Evolutionary conservation across 768 basidiomycete species (phyloP).

Genomic region (Suillus weaverae): DNA sequence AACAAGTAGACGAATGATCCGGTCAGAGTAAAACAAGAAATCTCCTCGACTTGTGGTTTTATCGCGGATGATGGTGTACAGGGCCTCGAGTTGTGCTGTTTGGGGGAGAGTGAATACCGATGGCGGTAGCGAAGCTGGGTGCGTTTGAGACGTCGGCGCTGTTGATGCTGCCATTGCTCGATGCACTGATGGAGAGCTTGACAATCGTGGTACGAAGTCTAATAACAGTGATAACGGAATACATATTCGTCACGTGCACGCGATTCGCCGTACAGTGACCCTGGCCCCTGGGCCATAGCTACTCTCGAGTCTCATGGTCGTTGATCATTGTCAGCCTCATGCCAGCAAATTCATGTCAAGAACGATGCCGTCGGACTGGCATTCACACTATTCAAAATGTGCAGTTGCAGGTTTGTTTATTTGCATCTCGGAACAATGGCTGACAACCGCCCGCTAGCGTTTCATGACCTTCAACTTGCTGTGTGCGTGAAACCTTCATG

Average conservation of each 20-base stretch:
- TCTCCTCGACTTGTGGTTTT: conserved; percentile 87
- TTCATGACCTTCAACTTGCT: neutral
- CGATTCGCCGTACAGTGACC: neutral
- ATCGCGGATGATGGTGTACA: conserved; percentile 94
- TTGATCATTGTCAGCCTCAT: too few relatives aligned
- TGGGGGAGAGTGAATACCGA: conserved; percentile 89
- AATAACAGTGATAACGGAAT: too few relatives aligned
- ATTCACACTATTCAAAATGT: neutral
- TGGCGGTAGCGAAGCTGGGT: conserved; percentile 53
- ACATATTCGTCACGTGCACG: neutral
- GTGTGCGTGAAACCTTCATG: neutral
- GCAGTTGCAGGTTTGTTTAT: neutral
- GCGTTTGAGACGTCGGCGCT: conserved; percentile 34
- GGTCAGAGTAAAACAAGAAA: conserved; percentile 94
- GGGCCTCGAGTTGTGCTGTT: conserved; percentile 90
- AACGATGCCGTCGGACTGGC: neutral
- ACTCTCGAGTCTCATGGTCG: neutral
- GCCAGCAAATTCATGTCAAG: neutral
- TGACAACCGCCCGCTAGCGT: neutral
- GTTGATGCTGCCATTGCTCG: conserved; percentile 16
- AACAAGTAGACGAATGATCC: conserved; percentile 83
- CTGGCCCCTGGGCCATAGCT: too few relatives aligned
- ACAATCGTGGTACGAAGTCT: neutral
- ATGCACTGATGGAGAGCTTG: conserved; percentile 5
- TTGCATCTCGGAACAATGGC: neutral